These are phyloP conservation scores for Orbilia blumenaviensis DNA, from an alignment of 2,329 filamentous ascomycete species.

Conservation along the genomic window DNA sequence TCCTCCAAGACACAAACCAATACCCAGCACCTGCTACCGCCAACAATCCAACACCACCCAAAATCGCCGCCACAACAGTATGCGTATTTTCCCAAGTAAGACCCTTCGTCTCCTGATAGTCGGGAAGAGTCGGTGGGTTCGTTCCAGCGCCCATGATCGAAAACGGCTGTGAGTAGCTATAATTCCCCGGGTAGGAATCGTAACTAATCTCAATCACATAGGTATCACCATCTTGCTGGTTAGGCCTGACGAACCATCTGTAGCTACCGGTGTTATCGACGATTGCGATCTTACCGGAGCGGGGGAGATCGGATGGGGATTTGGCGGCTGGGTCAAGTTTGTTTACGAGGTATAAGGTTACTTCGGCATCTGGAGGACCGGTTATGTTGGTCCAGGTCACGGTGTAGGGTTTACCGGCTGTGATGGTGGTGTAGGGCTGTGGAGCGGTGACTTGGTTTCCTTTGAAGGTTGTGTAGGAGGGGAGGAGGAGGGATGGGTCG, in stretches of 20 bases:
- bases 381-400: constrained; percentile 8
- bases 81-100: not conserved
- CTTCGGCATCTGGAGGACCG: not conserved
- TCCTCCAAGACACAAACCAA: not conserved
- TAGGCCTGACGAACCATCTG: not conserved
- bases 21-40: not conserved
- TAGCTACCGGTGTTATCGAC: constrained; percentile 2
- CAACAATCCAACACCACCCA: not conserved
- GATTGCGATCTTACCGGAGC: not conserved
- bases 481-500: not conserved
- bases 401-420: not conserved
- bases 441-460: constrained; percentile 9
- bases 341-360: constrained; percentile 4
- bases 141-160: not conserved
- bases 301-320: not conserved
- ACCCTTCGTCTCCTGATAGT: not conserved
- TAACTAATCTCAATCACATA: constrained; percentile 7
- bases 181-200: not conserved
- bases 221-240: not conserved
- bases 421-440: not conserved
- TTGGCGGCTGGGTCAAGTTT: not conserved
- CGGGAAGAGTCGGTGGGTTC: not conserved
- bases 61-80: not conserved
- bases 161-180: constrained; percentile 8
- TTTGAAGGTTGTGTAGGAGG: not conserved